Percentiles rank a stretch among this genome's conserved stretches.
phyloP scores from a whole-genome alignment of 2,329 filamentous ascomycete genomes.

The Venturia aucupariae region DNA sequence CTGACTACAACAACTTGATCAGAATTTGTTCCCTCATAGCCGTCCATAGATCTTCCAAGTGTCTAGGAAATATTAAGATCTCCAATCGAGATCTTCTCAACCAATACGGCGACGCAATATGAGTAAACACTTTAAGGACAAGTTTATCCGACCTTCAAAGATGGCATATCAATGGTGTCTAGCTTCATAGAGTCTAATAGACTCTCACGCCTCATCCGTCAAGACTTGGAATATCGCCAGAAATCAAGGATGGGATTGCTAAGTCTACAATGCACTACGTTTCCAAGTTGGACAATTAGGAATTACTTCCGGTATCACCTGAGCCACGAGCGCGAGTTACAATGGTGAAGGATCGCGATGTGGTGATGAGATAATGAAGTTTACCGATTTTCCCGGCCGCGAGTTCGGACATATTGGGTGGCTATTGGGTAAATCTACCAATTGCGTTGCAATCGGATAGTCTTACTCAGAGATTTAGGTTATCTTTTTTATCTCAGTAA shows the following conservation, averaged over 20 bases:
- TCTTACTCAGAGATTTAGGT: no score
- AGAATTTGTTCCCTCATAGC: neutral
- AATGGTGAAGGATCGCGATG: slow-evolving; percentile 8
- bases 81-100: neutral
- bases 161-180: neutral
- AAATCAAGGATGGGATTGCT: neutral
- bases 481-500: no score
- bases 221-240: slow-evolving; percentile 9
- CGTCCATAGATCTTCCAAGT: neutral
- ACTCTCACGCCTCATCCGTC: slow-evolving; percentile 1
- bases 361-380: slow-evolving; percentile 7
- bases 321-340: slow-evolving; percentile 2
- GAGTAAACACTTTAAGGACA: neutral
- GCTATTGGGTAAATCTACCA: no score
- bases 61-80: neutral
- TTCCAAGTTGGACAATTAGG: neutral
- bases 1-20: neutral
- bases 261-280: slow-evolving; percentile 3
- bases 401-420: neutral
- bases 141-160: neutral
- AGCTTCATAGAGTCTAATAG: slow-evolving; percentile 7
- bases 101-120: neutral
- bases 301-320: neutral
- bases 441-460: no score
- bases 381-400: neutral